Base-by-base conservation (phyloP, 2,329 filamentous ascomycete species). In the Aschersonia sp. region DNA sequence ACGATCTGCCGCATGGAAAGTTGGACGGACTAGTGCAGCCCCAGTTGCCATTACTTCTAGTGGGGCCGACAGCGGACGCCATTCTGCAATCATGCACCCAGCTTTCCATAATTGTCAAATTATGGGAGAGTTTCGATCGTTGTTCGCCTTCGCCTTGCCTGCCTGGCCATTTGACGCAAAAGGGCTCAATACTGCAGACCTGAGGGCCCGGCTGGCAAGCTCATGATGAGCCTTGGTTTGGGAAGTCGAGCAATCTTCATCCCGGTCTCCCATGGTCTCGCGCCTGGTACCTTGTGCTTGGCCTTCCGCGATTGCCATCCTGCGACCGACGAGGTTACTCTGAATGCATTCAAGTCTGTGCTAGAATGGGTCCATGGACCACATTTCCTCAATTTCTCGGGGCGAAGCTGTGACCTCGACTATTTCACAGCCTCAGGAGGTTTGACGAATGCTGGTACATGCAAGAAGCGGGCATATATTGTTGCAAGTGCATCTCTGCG, bases 41-140 rank as follows among this genome's bases (percentile, higher is more conserved):
- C 40, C 47, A 47, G 46, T 47, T 47, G 48, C 47, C 44, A 45
- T 49, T 51, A 47, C 50, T 50, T 47, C 44, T 49, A 48, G 50
- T 53, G 55, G 54, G 51, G 50, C 53, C 46, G 45, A 45, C 35
- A 35, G 49, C 46, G 45, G 53, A 45, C 51, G 50, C 53, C 53
- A 47, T 47, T 47, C 49, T 51, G 50, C 42, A 48, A 48, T 50
- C 48, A 48, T 50, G 48, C 48, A 47, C 44, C 47, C 10, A 31
- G 45, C 38, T 45, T 28, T 43, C 50, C 32, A 47, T 43, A 30
- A 30, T 38, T 12, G 12, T 38, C 32, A 12, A 38, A 12, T 38
- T 38, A 38, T 38, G 32, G 32, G 31, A 42, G 35, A 42, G 7
- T 20, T 43, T 43, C 40, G 31, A 40, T 28, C 12, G 29, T 29